phyloP scores from a whole-genome alignment of 108 stramenopile species.

The Aurantiochytrium sp. region DNA sequence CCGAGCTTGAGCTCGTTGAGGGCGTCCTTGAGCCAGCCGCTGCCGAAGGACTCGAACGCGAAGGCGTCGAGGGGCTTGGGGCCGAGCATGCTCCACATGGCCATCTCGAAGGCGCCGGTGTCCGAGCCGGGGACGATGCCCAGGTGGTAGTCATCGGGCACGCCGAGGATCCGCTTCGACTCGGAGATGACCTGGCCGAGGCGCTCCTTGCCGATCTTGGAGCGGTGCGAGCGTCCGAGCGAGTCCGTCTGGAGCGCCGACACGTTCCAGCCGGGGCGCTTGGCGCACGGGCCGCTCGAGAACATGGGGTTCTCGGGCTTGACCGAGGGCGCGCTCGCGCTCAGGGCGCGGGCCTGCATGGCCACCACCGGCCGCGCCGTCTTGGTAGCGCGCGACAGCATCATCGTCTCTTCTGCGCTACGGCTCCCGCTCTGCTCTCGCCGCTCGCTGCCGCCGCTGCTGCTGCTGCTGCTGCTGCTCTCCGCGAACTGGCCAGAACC shows the following conservation, averaged over 20 bases:
- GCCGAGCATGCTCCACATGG: constrained; percentile 99
- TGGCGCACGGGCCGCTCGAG: constrained; percentile 81
- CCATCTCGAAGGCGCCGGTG: constrained; percentile 99
- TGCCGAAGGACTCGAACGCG: constrained; percentile 98
- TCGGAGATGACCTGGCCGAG: constrained; percentile 87
- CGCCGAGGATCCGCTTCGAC: constrained; percentile 80
- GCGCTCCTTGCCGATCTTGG: constrained; percentile 91
- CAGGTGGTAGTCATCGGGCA: constrained; percentile 88
- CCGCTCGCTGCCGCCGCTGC: too few species aligned
- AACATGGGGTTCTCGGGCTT: constrained; percentile 53
- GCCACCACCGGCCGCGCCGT: neutral
- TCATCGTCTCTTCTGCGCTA: neutral
- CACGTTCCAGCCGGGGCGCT: constrained; percentile 89
- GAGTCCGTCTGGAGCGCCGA: constrained; percentile 65
- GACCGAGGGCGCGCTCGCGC: constrained; percentile 22
- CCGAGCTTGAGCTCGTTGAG: constrained; percentile 79
- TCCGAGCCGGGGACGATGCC: constrained; percentile 98
- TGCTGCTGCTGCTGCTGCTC: too few species aligned
- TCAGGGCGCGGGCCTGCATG: neutral
- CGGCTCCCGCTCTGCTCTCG: too few species aligned
- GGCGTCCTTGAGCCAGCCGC: constrained; percentile 92
- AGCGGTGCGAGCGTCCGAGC: constrained; percentile 92
- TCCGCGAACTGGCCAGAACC: too few species aligned
- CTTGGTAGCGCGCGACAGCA: neutral
- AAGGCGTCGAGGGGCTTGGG: constrained; percentile 84